A percentile compares a stretch with the other conserved stretches of the same genome.
Evolutionary conservation across 1,139 yeast species (phyloP).

Genomic region (Kodamaea sp.): DNA sequence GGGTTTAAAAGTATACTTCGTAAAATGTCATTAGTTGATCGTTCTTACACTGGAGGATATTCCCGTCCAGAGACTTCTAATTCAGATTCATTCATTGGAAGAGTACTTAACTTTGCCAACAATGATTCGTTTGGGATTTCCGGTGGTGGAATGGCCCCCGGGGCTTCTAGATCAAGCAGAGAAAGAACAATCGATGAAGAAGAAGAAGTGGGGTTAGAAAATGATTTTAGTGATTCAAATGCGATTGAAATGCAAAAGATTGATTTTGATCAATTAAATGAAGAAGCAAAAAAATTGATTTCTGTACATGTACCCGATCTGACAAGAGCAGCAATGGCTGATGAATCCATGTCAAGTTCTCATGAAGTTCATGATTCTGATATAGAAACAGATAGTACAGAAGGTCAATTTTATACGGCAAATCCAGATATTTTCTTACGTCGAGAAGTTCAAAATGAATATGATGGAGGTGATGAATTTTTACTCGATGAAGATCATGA

Average conservation of each 20-base stretch:
- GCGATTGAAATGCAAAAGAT: conserved; percentile 35
- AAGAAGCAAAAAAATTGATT: conserved; percentile 41
- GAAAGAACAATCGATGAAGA: conserved; percentile 22
- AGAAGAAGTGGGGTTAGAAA: conserved; percentile 18
- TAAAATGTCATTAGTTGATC: conserved; percentile 35
- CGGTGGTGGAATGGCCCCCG: conserved; percentile 46
- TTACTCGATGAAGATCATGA: conserved; percentile 39
- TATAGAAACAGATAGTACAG: conserved; percentile 6
- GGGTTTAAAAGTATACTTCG: conserved; percentile 32
- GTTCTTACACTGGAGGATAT: conserved; percentile 21
- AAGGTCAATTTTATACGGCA: conserved; percentile 34
- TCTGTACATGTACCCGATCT: conserved; percentile 33
- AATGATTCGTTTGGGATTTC: conserved; percentile 24
- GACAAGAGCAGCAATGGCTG: conserved; percentile 2
- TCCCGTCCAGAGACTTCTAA: conserved; percentile 18
- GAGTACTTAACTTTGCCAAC: conserved; percentile 27
- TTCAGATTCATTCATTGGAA: conserved; percentile 41
- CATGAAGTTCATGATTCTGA: conserved; percentile 6
- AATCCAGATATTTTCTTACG: conserved; percentile 44
- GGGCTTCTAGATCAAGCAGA: conserved; percentile 30
- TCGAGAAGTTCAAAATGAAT: conserved; percentile 27
- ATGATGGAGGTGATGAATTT: conserved; percentile 32
- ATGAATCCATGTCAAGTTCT: too few relatives aligned
- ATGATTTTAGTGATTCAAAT: conserved; percentile 8
- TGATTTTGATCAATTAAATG: conserved; percentile 33